Conservation (phyloP, 495 filamentous ascomycete genomes). For the Aspergillus steynii region DNA sequence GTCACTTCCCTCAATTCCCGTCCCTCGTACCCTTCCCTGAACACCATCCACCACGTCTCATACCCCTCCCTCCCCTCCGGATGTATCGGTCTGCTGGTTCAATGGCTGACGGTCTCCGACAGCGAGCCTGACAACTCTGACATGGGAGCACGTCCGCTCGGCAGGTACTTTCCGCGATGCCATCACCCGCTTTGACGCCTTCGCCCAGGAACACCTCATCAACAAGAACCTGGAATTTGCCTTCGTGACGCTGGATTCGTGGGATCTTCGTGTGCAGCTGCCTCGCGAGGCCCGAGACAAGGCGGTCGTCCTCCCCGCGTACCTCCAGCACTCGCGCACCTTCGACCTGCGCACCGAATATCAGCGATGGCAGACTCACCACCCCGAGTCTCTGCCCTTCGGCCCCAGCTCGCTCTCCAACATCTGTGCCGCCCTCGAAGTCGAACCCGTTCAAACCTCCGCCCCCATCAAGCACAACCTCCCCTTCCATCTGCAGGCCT, state of each 20-base stretch:
- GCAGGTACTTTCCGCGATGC: conserved; percentile 96
- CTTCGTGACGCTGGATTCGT: conserved; percentile 96
- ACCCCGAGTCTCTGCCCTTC: conserved; percentile 95
- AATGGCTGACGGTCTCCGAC: conserved; percentile 36
- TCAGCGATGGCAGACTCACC: conserved; percentile 96
- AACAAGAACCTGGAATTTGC: conserved; percentile 89
- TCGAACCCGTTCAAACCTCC: conserved; percentile 93
- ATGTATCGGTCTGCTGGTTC: conserved; percentile 22
- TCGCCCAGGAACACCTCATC: conserved; percentile 83
- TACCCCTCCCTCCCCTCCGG: conserved; percentile 14
- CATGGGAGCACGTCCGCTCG: conserved; percentile 97
- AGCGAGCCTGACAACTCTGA: conserved; percentile 97
- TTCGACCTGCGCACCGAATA: conserved; percentile 98
- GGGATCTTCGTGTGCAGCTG: conserved; percentile 97
- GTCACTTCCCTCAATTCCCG: conserved; percentile 3
- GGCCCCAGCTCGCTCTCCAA: conserved; percentile 92
- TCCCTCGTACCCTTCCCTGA: conserved; percentile 5
- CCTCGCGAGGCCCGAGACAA: conserved; percentile 97
- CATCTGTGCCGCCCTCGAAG: conserved; percentile 96
- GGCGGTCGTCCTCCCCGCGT: conserved; percentile 92
- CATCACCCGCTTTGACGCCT: conserved; percentile 89
- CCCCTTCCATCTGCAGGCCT: conserved; percentile 94
- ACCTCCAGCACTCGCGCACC: conserved; percentile 93
- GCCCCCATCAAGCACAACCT: conserved; percentile 98
- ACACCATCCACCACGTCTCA: not conserved